phyloP scores from a whole-genome alignment of 2,329 filamentous ascomycete genomes.

The Curvularia hawaiiensis region DNA sequence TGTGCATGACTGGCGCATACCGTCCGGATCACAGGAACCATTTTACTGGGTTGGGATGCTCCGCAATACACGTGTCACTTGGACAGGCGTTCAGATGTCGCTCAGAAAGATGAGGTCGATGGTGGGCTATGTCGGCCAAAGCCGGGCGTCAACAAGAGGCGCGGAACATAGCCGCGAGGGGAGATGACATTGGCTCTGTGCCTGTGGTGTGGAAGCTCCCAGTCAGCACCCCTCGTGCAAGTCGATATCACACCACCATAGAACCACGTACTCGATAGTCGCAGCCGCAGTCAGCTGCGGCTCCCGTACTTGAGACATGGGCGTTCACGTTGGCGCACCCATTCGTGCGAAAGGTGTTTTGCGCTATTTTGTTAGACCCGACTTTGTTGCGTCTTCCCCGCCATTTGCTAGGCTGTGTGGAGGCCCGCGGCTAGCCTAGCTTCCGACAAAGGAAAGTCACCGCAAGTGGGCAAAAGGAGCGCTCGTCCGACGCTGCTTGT shows the following conservation, averaged over 20 bases:
- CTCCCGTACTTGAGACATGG: slow-evolving; percentile 6
- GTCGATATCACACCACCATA: slow-evolving; percentile 20
- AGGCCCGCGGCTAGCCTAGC: slow-evolving; percentile 17
- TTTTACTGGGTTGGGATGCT: neutral
- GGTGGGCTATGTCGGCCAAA: slow-evolving; percentile 1
- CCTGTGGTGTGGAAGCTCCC: neutral
- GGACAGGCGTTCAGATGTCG: neutral
- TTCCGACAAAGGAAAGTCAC: slow-evolving; percentile 7
- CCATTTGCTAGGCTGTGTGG: slow-evolving; percentile 18
- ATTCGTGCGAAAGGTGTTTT: slow-evolving; percentile 30
- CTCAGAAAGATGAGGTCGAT: slow-evolving; percentile 3
- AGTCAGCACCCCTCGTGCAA: neutral
- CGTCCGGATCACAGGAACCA: neutral
- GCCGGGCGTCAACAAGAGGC: neutral
- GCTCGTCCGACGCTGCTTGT: slow-evolving; percentile 30
- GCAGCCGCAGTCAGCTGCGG: slow-evolving; percentile 12
- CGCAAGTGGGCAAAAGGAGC: slow-evolving; percentile 35
- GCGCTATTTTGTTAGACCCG: slow-evolving; percentile 23
- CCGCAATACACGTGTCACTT: neutral
- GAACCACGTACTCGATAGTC: slow-evolving; percentile 6
- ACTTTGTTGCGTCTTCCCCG: slow-evolving; percentile 23
- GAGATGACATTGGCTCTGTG: neutral
- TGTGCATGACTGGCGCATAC: neutral
- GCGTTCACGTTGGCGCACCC: slow-evolving; percentile 22
- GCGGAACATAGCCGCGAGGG: neutral